Conservation (phyloP, 352 stramenopile genomes). For the Globisporangium paroecandrum region DNA sequence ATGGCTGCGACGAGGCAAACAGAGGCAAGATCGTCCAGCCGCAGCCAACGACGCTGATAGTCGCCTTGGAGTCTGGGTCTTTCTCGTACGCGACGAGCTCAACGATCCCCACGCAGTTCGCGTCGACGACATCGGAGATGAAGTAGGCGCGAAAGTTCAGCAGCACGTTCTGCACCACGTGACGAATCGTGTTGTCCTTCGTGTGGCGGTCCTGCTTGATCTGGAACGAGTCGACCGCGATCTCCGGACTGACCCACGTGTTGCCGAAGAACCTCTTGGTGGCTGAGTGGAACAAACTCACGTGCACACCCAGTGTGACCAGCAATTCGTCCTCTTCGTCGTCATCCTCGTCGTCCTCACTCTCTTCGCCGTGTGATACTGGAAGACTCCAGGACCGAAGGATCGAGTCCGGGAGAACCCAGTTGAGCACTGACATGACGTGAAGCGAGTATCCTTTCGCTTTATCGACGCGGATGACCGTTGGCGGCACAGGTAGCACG, state of each 20-base stretch:
- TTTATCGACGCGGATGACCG: constrained; percentile 47
- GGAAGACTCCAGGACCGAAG: constrained; percentile 20
- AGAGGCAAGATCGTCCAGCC: constrained; percentile 92
- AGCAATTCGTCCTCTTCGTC: constrained; percentile 48
- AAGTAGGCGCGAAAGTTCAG: constrained; percentile 85
- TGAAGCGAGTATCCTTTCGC: constrained; percentile 61
- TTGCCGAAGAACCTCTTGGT: constrained; percentile 91
- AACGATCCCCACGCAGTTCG: constrained; percentile 89
- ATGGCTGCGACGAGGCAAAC: constrained; percentile 45
- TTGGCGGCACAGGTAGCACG: constrained; percentile 61
- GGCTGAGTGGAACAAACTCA: constrained; percentile 87
- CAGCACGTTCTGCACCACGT: constrained; percentile 45
- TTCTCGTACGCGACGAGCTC: constrained; percentile 92
- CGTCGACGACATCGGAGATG: constrained; percentile 81
- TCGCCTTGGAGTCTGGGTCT: constrained; percentile 71
- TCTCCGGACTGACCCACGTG: constrained; percentile 83
- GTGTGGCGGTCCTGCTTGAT: constrained; percentile 49
- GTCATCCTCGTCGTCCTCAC: constrained; percentile 25
- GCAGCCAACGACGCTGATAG: constrained; percentile 72
- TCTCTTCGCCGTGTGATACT: constrained; percentile 15
- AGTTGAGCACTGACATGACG: constrained; percentile 62
- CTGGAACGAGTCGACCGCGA: constrained; percentile 42
- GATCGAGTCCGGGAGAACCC: constrained; percentile 58
- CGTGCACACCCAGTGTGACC: constrained; percentile 68
- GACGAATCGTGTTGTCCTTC: constrained; percentile 42